These are phyloP conservation scores for Nepenthes gracilis DNA, from an alignment of 148 eudicot species.

Conservation along the genomic window DNA sequence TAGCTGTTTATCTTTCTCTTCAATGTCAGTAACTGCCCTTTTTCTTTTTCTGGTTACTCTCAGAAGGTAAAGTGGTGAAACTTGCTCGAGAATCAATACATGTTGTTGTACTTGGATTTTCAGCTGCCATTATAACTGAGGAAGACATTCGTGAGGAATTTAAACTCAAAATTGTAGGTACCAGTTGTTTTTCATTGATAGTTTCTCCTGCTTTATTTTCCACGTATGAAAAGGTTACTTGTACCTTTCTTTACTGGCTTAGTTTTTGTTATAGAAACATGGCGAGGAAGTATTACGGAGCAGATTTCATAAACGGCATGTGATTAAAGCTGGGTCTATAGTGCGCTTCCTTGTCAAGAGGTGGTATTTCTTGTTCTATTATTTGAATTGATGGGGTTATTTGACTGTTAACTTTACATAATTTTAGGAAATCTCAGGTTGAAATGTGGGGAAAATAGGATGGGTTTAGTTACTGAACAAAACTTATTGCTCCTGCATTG, in stretches of 20 bases:
- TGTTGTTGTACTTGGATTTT: constrained; percentile 80
- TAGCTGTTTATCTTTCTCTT: neutral
- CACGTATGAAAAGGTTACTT: neutral
- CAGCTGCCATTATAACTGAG: constrained; percentile 58
- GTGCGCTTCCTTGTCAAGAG: neutral
- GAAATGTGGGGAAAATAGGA: no score
- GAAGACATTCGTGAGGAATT: constrained; percentile 81
- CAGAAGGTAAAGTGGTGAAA: constrained; percentile 93
- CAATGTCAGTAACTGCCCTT: neutral
- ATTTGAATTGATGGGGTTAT: no score
- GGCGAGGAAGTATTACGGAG: neutral
- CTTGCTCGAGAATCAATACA: constrained; percentile 64
- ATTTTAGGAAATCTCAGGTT: no score
- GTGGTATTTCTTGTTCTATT: neutral
- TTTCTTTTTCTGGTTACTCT: neutral
- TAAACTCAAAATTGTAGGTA: constrained; percentile 20
- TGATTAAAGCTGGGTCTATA: neutral
- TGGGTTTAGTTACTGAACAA: no score
- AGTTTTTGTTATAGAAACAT: neutral
- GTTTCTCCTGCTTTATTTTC: neutral
- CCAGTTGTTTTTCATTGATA: neutral
- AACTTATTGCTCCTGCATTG: no score
- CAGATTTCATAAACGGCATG: neutral
- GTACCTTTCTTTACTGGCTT: neutral
- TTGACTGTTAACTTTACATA: no score